These are phyloP conservation scores for Hansenula lynferdii DNA, from an alignment of 1,139 yeast genomes.

Conservation along the genomic window DNA sequence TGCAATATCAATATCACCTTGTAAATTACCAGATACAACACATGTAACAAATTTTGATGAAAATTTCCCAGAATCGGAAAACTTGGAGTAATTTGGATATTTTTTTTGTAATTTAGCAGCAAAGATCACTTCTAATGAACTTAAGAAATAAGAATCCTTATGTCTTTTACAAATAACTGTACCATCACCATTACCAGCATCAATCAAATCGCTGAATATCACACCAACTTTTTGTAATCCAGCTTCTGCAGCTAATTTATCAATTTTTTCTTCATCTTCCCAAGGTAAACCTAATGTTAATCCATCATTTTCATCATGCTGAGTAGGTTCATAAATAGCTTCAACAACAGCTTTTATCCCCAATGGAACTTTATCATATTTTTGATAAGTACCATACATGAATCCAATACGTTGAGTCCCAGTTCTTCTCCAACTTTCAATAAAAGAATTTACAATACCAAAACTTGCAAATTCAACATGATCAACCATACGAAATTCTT, in stretches of 20 bases:
- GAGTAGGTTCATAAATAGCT: slow-evolving; percentile 92
- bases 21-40: slow-evolving; percentile 79
- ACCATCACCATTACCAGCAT: slow-evolving; percentile 83
- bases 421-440: slow-evolving; percentile 86
- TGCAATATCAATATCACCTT: slow-evolving; percentile 86
- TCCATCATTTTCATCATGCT: slow-evolving; percentile 83
- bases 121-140: slow-evolving; percentile 81
- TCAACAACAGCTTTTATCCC: slow-evolving; percentile 95
- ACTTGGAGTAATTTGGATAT: slow-evolving; percentile 62
- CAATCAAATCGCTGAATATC: slow-evolving; percentile 85
- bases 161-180: slow-evolving; percentile 91
- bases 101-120: slow-evolving; percentile 74
- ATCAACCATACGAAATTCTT: slow-evolving; percentile 92
- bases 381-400: slow-evolving; percentile 76
- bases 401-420: slow-evolving; percentile 87
- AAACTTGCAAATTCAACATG: slow-evolving; percentile 88
- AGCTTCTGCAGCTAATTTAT: slow-evolving; percentile 50
- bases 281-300: slow-evolving; percentile 52
- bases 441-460: slow-evolving; percentile 69
- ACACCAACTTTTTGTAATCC: slow-evolving; percentile 77
- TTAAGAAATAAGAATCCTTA: slow-evolving; percentile 81
- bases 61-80: slow-evolving; percentile 60
- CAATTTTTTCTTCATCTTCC: slow-evolving; percentile 52
- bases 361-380: slow-evolving; percentile 78
- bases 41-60: slow-evolving; percentile 94